These are phyloP conservation scores for Lasiodiplodia gonubiensis DNA, from an alignment of 2,329 filamentous ascomycete genomes.

Conservation along the genomic window DNA sequence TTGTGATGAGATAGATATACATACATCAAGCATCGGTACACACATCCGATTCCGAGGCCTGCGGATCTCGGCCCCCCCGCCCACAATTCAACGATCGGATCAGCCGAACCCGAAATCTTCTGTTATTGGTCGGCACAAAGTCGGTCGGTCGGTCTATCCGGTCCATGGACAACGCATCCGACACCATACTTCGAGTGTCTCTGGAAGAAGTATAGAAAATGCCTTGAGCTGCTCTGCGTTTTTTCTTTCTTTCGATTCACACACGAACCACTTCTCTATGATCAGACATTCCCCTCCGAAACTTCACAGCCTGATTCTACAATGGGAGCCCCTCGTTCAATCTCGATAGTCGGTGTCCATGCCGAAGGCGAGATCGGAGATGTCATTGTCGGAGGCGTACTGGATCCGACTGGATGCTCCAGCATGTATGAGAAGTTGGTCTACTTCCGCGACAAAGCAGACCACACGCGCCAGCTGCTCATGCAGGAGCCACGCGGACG, in stretches of 20 bases:
- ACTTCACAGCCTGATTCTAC: not conserved
- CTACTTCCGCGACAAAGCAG: constrained; percentile 50
- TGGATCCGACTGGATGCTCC: constrained; percentile 48
- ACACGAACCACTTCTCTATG: no score
- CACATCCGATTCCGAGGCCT: not conserved
- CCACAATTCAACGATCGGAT: no score
- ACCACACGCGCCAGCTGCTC: constrained; percentile 50
- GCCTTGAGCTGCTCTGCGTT: no score
- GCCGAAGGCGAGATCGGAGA: constrained; percentile 56
- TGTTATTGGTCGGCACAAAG: no score
- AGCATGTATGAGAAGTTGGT: constrained; percentile 58
- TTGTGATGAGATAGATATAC: not conserved
- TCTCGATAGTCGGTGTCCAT: constrained; percentile 42
- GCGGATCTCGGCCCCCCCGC: no score
- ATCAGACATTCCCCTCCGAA: not conserved
- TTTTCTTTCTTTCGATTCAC: no score
- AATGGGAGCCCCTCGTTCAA: not conserved
- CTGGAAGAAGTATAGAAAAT: no score
- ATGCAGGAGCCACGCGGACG: constrained; percentile 56
- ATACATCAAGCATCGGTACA: not conserved
- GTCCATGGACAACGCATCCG: no score
- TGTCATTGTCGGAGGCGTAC: constrained; percentile 56
- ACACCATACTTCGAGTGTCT: no score
- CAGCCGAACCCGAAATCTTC: no score
- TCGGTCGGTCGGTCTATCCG: no score